Conservation (phyloP, 768 basidiomycete genomes). For the Lentinula detonsa region DNA sequence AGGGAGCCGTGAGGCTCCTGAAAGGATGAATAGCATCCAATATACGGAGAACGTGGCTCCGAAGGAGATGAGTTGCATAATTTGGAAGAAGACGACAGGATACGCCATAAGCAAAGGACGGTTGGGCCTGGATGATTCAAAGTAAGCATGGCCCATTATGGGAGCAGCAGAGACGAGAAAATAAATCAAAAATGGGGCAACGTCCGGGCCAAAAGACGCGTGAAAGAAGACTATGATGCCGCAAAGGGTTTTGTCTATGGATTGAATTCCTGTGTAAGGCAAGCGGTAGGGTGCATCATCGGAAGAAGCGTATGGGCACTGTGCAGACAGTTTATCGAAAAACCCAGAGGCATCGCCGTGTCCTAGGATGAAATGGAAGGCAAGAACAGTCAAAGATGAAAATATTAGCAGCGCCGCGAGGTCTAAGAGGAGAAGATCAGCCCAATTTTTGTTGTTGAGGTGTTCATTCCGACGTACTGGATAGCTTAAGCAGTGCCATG, state of each 20-base stretch:
- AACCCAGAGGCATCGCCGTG: constrained; percentile 25
- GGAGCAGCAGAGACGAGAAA: constrained; percentile 26
- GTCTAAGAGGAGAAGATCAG: background rate
- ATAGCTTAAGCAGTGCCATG: background rate
- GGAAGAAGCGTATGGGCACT: constrained; percentile 22
- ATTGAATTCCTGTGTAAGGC: constrained; percentile 29
- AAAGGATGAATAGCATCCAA: constrained; percentile 38
- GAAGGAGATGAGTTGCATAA: constrained; percentile 35
- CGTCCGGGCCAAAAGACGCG: constrained; percentile 24
- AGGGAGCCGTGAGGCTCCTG: constrained; percentile 23
- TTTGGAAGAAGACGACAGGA: constrained; percentile 34
- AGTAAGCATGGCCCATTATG: constrained; percentile 29
- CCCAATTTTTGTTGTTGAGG: background rate
- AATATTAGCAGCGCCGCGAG: constrained; percentile 32
- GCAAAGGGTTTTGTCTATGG: constrained; percentile 36
- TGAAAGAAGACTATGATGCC: constrained; percentile 44
- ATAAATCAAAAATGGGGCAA: constrained; percentile 28
- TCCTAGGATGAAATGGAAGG: constrained; percentile 27
- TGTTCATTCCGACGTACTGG: background rate
- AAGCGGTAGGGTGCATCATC: constrained; percentile 25
- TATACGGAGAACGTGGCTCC: constrained; percentile 43
- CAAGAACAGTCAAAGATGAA: constrained; percentile 28
- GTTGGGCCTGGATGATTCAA: constrained; percentile 38
- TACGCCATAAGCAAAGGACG: constrained; percentile 29
- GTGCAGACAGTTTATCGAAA: constrained; percentile 17